Evolutionary conservation across 306 rosid genomes (phyloP), one percentile per base, ranked within the genome.

Genomic region (Begonia peltatifolia): DNA sequence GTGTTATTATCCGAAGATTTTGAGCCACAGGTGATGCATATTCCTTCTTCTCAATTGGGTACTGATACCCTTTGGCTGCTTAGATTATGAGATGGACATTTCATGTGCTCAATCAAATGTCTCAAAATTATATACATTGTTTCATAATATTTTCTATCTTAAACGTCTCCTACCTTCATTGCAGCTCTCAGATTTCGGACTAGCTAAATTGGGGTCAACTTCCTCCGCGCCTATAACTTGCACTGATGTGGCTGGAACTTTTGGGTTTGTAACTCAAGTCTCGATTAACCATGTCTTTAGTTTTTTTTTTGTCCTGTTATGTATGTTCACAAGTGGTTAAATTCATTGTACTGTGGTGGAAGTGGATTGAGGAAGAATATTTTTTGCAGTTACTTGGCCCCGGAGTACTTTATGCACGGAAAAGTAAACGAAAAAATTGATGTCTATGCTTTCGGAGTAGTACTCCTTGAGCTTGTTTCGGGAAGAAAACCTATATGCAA

Each of bases 101-200:
- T 20, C 1, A 20, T 20, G 23, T 9, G 6, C 38, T 30, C 9
- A 5, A 6, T 30, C 38, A 5, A 30, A 9, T 30, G 38, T 30
- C 38, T 30, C 38, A 30, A 30, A 30, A 30, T 30, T 30, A 3
- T 3, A 30, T 30, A 3, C 38, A 30, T 30, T 30, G 38, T 30
- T 30, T 30, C 38, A 7, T 7, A 30, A 30, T 30, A 30, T 7
- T 30, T 30, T 30, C 38, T 30, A 30, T 30, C 38, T 30, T 0
- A 30, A 30, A 63, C 9, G 44, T 58, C 66, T 68, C 18, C 20
- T 41, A 59, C 63, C 11, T 60, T 58, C 46, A 69, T 43, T 68
- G 57, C 79, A 92, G 99, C 85, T 92, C 18, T 92, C 93, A 68
- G 99, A 92, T 77, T 92, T 92, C 64, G 99, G 99, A 65, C 84